Percentiles rank a stretch among this genome's conserved stretches.
Evolutionary conservation across 495 filamentous ascomycete species (phyloP).

Genomic region (Xanthoparmelia taractica): DNA sequence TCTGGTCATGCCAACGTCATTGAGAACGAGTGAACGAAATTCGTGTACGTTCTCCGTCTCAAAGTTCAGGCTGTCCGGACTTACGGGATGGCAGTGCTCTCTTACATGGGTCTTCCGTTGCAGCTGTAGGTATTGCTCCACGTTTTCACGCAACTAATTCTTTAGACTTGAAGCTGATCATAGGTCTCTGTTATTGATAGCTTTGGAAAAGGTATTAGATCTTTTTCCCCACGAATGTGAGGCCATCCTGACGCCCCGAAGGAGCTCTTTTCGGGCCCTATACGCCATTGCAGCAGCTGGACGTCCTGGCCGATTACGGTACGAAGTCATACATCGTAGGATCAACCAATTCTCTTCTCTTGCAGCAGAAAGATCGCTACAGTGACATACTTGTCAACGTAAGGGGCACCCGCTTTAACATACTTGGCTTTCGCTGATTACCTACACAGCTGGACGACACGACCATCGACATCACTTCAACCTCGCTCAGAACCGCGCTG

Average conservation of each 20-base stretch:
- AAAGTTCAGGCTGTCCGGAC: constrained; percentile 10
- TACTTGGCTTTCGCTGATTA: constrained; percentile 1
- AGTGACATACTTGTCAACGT: constrained; percentile 94
- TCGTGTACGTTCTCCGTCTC: constrained; percentile 45
- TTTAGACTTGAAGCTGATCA: constrained; percentile 5
- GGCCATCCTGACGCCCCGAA: constrained; percentile 32
- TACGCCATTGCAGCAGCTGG: constrained; percentile 91
- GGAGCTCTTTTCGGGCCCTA: constrained; percentile 95
- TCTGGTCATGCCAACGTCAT: constrained; percentile 69
- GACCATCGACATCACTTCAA: constrained; percentile 72
- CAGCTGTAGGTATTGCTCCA: constrained; percentile 48
- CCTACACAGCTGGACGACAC: constrained; percentile 69
- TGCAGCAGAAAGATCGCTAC: constrained; percentile 95
- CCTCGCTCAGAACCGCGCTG: constrained; percentile 70
- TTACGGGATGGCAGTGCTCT: constrained; percentile 51
- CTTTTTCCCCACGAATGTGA: neutral
- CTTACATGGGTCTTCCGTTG: constrained; percentile 89
- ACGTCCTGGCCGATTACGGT: constrained; percentile 84
- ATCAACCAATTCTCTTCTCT: constrained; percentile 86
- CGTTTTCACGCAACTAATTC: neutral
- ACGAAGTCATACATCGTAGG: constrained; percentile 97
- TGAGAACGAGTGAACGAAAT: constrained; percentile 83
- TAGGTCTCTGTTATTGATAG: neutral
- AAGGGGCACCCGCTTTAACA: constrained; percentile 21
- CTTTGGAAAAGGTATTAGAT: constrained; percentile 67